phyloP scores from a whole-genome alignment of 441 rosid genomes.

The Eutrema salsugineum region DNA sequence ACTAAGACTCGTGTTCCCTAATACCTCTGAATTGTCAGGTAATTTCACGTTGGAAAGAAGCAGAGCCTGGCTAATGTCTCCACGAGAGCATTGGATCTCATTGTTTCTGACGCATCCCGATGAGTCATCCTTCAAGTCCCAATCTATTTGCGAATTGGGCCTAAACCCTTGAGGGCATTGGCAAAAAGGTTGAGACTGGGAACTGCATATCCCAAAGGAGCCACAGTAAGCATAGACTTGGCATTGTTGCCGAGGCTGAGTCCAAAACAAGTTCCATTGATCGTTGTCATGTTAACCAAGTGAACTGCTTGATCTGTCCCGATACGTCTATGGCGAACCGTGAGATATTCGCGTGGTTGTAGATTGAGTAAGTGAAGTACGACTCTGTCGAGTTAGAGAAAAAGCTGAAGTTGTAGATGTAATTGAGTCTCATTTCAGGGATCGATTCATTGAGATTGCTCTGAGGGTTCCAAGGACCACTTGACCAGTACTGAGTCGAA shows the following conservation, averaged over 20 bases:
- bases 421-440: conserved; percentile 32
- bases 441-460: background rate
- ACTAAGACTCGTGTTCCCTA: background rate
- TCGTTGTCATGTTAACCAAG: conserved; percentile 29
- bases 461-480: conserved; percentile 56
- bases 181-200: conserved; percentile 38
- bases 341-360: conserved; percentile 19
- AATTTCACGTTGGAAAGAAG: conserved; percentile 1
- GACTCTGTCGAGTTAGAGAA: conserved; percentile 37
- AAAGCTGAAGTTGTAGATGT: conserved; percentile 48
- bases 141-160: conserved; percentile 24
- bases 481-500: conserved; percentile 42
- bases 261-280: conserved; percentile 61
- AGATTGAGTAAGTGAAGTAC: conserved; percentile 52
- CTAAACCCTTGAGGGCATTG: conserved; percentile 48
- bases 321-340: conserved; percentile 43
- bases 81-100: conserved; percentile 39
- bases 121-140: conserved; percentile 49
- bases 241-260: conserved; percentile 56
- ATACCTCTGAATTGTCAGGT: conserved; percentile 16
- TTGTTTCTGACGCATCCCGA: conserved; percentile 46
- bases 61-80: conserved; percentile 33
- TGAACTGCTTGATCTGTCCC: conserved; percentile 52
- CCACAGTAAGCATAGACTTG: conserved; percentile 59
- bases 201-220: conserved; percentile 47